phyloP scores from a whole-genome alignment of 2,329 filamentous ascomycete species.

The Zymoseptoria ardabiliae region DNA sequence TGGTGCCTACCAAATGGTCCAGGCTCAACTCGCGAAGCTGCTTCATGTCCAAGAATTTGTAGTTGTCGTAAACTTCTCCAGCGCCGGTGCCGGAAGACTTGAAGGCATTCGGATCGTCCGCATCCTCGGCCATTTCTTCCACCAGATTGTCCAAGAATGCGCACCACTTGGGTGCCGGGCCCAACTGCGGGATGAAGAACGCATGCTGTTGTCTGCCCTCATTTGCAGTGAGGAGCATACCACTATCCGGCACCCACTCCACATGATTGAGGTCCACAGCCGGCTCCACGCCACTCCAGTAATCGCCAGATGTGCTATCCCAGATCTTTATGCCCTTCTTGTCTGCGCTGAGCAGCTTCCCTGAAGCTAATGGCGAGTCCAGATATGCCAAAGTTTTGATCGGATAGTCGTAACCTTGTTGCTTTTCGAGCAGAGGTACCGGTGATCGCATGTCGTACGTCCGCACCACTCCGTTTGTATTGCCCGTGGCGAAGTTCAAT shows the following conservation, averaged over 20 bases:
- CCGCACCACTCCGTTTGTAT: conserved; percentile 79
- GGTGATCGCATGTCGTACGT: conserved; percentile 90
- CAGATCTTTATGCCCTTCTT: conserved; percentile 97
- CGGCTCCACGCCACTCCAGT: conserved; percentile 94
- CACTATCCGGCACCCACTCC: conserved; percentile 82
- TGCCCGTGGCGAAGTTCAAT: conserved; percentile 76
- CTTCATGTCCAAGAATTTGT: conserved; percentile 89
- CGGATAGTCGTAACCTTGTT: conserved; percentile 90
- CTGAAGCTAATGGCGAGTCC: conserved; percentile 41
- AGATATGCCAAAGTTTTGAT: conserved; percentile 75
- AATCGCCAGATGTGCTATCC: conserved; percentile 72
- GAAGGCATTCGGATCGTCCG: conserved; percentile 53
- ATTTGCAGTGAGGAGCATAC: conserved; percentile 94
- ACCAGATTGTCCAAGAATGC: conserved; percentile 95
- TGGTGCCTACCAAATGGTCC: conserved; percentile 82
- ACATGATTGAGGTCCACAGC: conserved; percentile 92
- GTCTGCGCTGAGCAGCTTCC: conserved; percentile 57
- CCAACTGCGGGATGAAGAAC: conserved; percentile 90
- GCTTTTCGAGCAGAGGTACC: conserved; percentile 76
- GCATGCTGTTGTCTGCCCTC: conserved; percentile 92
- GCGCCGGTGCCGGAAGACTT: conserved; percentile 35
- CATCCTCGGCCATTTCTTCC: conserved; percentile 91
- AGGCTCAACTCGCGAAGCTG: conserved; percentile 81
- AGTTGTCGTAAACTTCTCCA: conserved; percentile 92
- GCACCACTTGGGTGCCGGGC: conserved; percentile 91